Evolutionary conservation across 345 rosid species (phyloP), one percentile per base, ranked within the genome.

Genomic region (Euphorbia tirucalli): DNA sequence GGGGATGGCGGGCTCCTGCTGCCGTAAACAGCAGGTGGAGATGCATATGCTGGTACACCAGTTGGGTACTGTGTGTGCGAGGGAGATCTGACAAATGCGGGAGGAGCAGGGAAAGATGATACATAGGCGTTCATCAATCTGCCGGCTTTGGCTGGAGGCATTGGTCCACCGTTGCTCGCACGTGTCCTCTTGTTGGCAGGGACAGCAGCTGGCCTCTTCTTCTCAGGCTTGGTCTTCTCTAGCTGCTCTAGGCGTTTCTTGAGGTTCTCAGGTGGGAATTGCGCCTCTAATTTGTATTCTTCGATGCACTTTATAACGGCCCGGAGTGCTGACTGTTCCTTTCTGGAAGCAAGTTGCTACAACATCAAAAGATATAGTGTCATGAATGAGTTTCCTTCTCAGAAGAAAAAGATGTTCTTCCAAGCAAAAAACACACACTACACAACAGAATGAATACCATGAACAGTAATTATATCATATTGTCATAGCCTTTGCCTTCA

Each of bases 81-180:
- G 7, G 94, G 97, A 46, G 99, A 95, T 80, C 92, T 88, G 62
- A 90, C 86, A 78, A 84, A 90, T 0, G 91, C 52, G 56, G 92
- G 87, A 69, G 89, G 92, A 22, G 91, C 85, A 1, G 94, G 94
- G 50, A 92, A 92, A 68, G 99, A 95, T 37, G 99, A 95, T 37
- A 95, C 98, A 27, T 95, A 92, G 50, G 99, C 98, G 66, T 90
- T 92, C 30, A 86, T 86, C 81, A 85, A 75, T 73, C 99, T 98
- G 9, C 99, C 99, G 19, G 99, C 99, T 77, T 95, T 92, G 35
- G 98, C 99, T 6, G 99, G 99, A 77, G 99, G 98, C 98, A 95
- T 92, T 28, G 97, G 99, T 52, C 96, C 98, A 24, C 88, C 91
- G 75, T 84, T 90, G 80, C 87, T 89, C 32, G 97, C 96, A 0